Percentiles rank a stretch among this genome's conserved stretches.
Evolutionary conservation across 768 basidiomycete genomes (phyloP).

Genomic region (Lyophyllum atratum): DNA sequence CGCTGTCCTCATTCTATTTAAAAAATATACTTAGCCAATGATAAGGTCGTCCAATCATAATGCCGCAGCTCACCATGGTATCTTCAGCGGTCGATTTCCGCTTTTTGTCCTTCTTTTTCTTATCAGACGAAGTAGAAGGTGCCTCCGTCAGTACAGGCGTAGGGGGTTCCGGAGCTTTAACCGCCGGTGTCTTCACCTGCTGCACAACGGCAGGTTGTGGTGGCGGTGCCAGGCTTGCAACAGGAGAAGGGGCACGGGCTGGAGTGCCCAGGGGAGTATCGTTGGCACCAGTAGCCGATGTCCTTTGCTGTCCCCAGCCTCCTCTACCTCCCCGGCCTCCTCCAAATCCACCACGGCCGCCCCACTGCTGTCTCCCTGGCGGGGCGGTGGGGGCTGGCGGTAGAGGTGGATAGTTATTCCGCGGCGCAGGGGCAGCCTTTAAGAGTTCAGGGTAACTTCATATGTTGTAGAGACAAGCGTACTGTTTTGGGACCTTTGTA

Average conservation of each 20-base stretch:
- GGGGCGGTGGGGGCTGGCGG: conserved; percentile 8
- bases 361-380: conserved; percentile 12
- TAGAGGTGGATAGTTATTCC: conserved; percentile 25
- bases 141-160: conserved; percentile 8
- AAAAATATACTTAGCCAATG: neutral
- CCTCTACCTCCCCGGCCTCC: conserved; percentile 35
- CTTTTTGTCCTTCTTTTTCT: conserved; percentile 41
- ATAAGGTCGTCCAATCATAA: neutral
- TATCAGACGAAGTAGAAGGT: conserved; percentile 15
- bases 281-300: conserved; percentile 63
- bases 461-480: conserved; percentile 11
- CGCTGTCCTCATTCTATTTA: conserved; percentile 3
- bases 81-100: conserved; percentile 33
- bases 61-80: conserved; percentile 19
- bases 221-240: conserved; percentile 18
- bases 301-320: conserved; percentile 30
- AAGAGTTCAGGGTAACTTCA: neutral
- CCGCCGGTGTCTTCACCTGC: conserved; percentile 8
- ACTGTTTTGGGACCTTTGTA: conserved; percentile 80
- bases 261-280: conserved; percentile 71
- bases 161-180: conserved; percentile 9
- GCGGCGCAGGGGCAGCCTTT: conserved; percentile 15
- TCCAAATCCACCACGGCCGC: conserved; percentile 23
- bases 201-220: conserved; percentile 13
- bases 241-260: conserved; percentile 38